Base-by-base conservation (phyloP, 2,329 filamentous ascomycete species). In the Ambrosiella xylebori region DNA sequence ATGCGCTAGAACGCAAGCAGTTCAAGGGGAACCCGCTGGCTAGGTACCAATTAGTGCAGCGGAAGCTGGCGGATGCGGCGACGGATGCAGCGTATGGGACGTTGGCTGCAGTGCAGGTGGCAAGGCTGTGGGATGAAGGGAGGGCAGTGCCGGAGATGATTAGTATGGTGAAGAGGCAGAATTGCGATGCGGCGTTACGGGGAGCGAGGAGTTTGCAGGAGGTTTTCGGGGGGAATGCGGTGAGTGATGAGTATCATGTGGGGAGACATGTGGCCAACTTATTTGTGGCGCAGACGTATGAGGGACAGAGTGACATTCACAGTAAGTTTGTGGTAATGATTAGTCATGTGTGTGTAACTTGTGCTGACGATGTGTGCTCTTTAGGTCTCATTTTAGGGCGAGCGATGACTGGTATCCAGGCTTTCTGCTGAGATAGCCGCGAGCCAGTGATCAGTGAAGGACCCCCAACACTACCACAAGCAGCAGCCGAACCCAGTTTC, bases 271-370 rank as follows among this genome's bases (percentile, higher is more conserved):
- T 96, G 60, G 85, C 91, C 59, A 98, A 98, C 69, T 71, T 98
- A 63, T 98, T 94, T 70, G 93, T 98, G 57, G 94, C 91, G 57
- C 91, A 97, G 73, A 97, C 91, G 1, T 98, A 98, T 65, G 93
- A 98, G 73, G 93, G 93, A 19, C 93, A 97, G 72, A 96, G 90
- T 67, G 93, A 97, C 71, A 97, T 97, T 68, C 93, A 97, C 70
- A 81, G 88, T 91, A 73, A 78, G 86, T 80, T 58, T 13, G n/a
- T 12, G n/a, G 40, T 12, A 7, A 15, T 38, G 4, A 15, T 17
- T 47, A 13, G n/a, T 15, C 13, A 15, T 47, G 7, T 7, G n/a
- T 7, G 27, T 11, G 19, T 11, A 19, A 1, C 17, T 36, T 41
- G 45, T 17, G 19, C 44, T 47, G n/a, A 47, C 44, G 17, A 47